These are phyloP conservation scores for Hibiscus syriacus DNA, from an alignment of 345 rosid genomes.

Conservation along the genomic window DNA sequence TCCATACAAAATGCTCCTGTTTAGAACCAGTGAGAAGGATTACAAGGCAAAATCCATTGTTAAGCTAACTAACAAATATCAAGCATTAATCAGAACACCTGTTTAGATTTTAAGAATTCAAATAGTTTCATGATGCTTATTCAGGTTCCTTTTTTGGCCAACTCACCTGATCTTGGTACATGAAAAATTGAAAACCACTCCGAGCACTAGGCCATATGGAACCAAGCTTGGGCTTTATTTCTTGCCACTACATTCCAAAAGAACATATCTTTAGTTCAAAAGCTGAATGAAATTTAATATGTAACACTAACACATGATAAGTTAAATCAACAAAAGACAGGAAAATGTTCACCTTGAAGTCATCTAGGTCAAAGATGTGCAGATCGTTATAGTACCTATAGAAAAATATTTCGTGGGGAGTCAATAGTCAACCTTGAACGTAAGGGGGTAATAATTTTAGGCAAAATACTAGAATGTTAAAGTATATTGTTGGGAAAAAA, in stretches of 20 bases:
- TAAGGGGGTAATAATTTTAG: background rate
- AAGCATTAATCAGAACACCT: background rate
- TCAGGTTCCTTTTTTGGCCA: background rate
- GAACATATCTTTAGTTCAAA: constrained; percentile 13
- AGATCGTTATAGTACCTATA: constrained; percentile 82
- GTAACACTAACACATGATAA: background rate
- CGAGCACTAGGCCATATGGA: constrained; percentile 95
- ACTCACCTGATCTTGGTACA: constrained; percentile 80
- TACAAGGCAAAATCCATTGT: background rate
- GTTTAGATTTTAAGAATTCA: background rate
- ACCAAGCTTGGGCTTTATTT: constrained; percentile 86
- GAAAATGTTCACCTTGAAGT: constrained; percentile 58
- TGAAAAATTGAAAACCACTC: constrained; percentile 84
- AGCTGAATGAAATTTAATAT: background rate
- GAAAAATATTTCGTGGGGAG: background rate
- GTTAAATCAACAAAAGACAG: constrained; percentile 4
- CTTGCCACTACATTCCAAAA: constrained; percentile 75
- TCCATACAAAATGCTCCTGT: background rate
- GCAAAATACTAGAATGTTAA: background rate
- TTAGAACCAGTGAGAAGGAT: background rate
- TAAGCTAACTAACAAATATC: too few species aligned
- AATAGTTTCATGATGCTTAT: background rate
- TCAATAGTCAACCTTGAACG: constrained; percentile 1
- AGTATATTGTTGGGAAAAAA: background rate
- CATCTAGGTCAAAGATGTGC: constrained; percentile 75